Evolutionary conservation across 495 filamentous ascomycete genomes (phyloP).

Genomic region (Hypoxylon fragiforme): DNA sequence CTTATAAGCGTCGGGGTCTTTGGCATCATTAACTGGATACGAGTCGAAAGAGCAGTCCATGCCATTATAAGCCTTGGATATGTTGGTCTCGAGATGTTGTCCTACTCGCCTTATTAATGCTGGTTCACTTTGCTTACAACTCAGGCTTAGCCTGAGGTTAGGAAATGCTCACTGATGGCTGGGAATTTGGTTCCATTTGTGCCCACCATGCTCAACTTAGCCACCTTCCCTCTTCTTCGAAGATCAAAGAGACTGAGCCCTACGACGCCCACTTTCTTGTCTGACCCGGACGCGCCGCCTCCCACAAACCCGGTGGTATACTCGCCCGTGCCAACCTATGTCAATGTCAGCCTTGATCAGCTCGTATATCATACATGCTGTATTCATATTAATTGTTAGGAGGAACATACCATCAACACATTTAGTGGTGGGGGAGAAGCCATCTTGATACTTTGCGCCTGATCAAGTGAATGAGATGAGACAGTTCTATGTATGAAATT

Average conservation of each 20-base stretch:
- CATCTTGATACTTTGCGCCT: conserved; percentile 21
- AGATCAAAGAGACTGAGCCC: conserved; percentile 90
- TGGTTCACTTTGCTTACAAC: not conserved
- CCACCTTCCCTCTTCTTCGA: conserved; percentile 83
- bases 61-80: conserved; percentile 81
- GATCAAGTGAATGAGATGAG: no score
- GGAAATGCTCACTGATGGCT: conserved; percentile 70
- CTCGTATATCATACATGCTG: not conserved
- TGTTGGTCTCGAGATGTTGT: conserved; percentile 86
- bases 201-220: conserved; percentile 84
- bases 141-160: not conserved
- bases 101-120: conserved; percentile 54
- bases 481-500: not conserved
- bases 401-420: conserved; percentile 76
- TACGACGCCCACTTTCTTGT: conserved; percentile 94
- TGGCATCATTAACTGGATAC: conserved; percentile 70
- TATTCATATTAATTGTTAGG: not conserved
- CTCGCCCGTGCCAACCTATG: conserved; percentile 83
- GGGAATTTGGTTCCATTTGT: conserved; percentile 86
- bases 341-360: conserved; percentile 27
- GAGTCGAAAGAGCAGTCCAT: conserved; percentile 83
- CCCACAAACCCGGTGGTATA: conserved; percentile 93
- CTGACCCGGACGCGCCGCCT: conserved; percentile 72
- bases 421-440: conserved; percentile 59
- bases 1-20: conserved; percentile 86